Evolutionary conservation across 2,329 filamentous ascomycete species (phyloP), one percentile per base, ranked within the genome.

Genomic region (Colletotrichum sojae): DNA sequence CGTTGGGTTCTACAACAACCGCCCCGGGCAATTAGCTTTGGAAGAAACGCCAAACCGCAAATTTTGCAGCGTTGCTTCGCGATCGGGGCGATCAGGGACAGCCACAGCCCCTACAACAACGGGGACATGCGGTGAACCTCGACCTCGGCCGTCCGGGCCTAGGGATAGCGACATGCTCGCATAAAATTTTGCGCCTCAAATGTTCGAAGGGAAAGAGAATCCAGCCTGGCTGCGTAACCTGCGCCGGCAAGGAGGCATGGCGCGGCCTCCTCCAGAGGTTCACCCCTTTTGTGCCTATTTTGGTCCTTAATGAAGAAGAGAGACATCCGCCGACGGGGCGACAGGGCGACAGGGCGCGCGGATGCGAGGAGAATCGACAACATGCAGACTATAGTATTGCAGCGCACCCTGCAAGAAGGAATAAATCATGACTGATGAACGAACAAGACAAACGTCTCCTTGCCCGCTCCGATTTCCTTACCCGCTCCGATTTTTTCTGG

Each of bases 181-280:
- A 52, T 36, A 10, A 36, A 36, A 10, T 18, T 60, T 69, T 69
- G 67, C 67, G 67, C 67, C 67, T 57, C 16, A 40, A 49, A 49
- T n/a, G 9, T 39, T 59, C 55, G 4, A 45, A 20, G 51, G n/a
- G 45, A 36, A 45, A 56, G 56, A 49, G 13, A 25, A 64, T 60
- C 56, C 56, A 56, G 70, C 70, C 70, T 68, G 70, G 70, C 70
- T 71, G 70, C 70, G 70, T 69, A 71, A 71, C 70, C 70, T 71
- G 70, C 70, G 70, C 70, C 70, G 70, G 70, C 70, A 51, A 52
- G 67, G 45, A 60, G 67, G 62, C 51, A 69, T 52, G 67, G 67
- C 67, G 67, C 67, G 67, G 67, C 56, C 67, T 67, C 31, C 55
- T 60, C 20, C 12, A 53, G 61, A 51, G 64, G 52, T 67, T 27